A percentile compares a stretch with the other conserved stretches of the same genome.
Conservation (phyloP, 2,329 filamentous ascomycete species). For the Neurospora crassa region DNA sequence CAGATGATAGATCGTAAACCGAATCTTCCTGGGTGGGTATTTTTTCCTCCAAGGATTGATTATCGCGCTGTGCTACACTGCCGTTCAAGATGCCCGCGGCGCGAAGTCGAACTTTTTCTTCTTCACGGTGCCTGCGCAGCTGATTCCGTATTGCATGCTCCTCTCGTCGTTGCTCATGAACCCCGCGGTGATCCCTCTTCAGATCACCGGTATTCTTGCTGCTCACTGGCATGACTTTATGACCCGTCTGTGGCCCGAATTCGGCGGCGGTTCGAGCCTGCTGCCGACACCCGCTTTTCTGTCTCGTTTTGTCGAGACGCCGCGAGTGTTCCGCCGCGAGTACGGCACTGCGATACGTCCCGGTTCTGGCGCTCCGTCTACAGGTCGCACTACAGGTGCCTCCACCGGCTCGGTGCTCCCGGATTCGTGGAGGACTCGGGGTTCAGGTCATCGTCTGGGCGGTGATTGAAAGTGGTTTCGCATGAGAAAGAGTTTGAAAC, state of each 20-base stretch:
- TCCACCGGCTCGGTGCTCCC: slow-evolving; percentile 42
- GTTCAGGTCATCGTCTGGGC: slow-evolving; percentile 53
- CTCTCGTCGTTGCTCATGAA: slow-evolving; percentile 59
- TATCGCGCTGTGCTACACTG: slow-evolving; percentile 75
- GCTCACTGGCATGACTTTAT: slow-evolving; percentile 89
- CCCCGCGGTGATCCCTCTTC: slow-evolving; percentile 49
- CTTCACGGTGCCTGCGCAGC: slow-evolving; percentile 72
- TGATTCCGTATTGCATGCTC: slow-evolving; percentile 73
- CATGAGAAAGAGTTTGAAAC: background rate
- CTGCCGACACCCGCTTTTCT: slow-evolving; percentile 67
- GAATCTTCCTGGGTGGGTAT: slow-evolving; percentile 38
- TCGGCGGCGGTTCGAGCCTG: slow-evolving; percentile 72
- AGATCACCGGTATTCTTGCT: slow-evolving; percentile 71
- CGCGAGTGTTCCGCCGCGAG: slow-evolving; percentile 36
- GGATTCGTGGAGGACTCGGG: slow-evolving; percentile 55
- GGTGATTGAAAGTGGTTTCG: slow-evolving; percentile 20
- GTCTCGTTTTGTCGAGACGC: slow-evolving; percentile 52
- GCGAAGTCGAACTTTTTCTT: slow-evolving; percentile 70
- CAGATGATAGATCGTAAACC: slow-evolving; percentile 37
- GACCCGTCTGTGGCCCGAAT: slow-evolving; percentile 77
- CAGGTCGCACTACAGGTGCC: slow-evolving; percentile 32
- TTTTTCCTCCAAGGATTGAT: slow-evolving; percentile 57
- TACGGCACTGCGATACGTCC: slow-evolving; percentile 54
- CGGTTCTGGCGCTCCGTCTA: slow-evolving; percentile 19
- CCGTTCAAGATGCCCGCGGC: slow-evolving; percentile 75